Evolutionary conservation across 2,329 filamentous ascomycete species (phyloP).

Genomic region (Hymenoscyphus fructigenus): DNA sequence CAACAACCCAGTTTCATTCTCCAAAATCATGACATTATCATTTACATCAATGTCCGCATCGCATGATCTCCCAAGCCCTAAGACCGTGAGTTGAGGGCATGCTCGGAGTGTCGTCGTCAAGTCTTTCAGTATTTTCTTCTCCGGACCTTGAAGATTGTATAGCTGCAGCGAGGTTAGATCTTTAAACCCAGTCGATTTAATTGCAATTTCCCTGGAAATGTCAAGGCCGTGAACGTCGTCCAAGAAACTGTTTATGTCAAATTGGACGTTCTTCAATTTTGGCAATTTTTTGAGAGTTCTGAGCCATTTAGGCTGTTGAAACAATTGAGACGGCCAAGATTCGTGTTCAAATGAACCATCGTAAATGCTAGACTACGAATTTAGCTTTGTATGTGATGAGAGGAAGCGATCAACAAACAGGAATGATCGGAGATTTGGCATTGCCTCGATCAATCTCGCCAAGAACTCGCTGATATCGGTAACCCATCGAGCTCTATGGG

Average conservation of each 20-base stretch:
- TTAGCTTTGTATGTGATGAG: background rate
- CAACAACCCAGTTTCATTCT: conserved; percentile 6
- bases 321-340: conserved; percentile 8
- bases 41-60: background rate
- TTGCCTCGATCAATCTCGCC: conserved; percentile 11
- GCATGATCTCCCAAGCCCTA: conserved; percentile 12
- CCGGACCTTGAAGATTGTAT: conserved; percentile 10
- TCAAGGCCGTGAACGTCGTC: background rate
- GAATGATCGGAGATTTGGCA: conserved; percentile 19
- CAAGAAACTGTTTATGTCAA: background rate
- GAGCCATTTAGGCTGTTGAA: conserved; percentile 12
- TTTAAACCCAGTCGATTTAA: conserved; percentile 12
- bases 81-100: conserved; percentile 10
- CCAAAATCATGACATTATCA: conserved; percentile 5
- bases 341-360: conserved; percentile 7
- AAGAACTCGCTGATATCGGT: conserved; percentile 10
- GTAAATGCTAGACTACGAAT: conserved; percentile 1
- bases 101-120: conserved; percentile 1
- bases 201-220: background rate
- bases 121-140: conserved; percentile 4
- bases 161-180: conserved; percentile 17
- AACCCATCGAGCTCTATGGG: conserved; percentile 4
- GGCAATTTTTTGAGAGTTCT: conserved; percentile 4
- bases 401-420: background rate
- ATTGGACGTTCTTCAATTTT: conserved; percentile 8